A percentile compares a stretch with the other conserved stretches of the same genome.
Conservation (phyloP, 495 filamentous ascomycete species). For the Hamigera avellanea region DNA sequence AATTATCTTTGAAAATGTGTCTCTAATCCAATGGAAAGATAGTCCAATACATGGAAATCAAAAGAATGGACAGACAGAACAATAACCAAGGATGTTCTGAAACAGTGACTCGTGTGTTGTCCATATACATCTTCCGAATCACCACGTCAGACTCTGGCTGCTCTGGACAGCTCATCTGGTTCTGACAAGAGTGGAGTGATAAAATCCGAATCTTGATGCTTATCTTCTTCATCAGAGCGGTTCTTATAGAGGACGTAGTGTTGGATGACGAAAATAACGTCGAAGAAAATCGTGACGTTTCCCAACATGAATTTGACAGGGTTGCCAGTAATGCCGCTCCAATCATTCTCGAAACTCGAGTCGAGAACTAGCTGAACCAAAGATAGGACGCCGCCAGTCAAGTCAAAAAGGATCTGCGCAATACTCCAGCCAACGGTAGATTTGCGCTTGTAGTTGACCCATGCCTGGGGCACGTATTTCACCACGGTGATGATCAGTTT, state of each 20-base stretch:
- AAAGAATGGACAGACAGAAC: no score
- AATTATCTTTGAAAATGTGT: no score
- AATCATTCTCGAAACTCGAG: slow-evolving; percentile 71
- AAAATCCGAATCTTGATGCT: slow-evolving; percentile 6
- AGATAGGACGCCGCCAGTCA: slow-evolving; percentile 71
- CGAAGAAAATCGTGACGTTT: slow-evolving; percentile 77
- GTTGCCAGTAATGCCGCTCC: slow-evolving; percentile 84
- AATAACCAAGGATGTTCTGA: no score
- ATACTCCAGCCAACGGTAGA: slow-evolving; percentile 88
- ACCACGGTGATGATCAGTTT: slow-evolving; percentile 82
- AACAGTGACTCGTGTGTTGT: no score
- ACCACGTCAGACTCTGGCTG: slow-evolving; percentile 2
- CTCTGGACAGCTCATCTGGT: slow-evolving; percentile 4
- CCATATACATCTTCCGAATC: no score
- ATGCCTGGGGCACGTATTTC: slow-evolving; percentile 85
- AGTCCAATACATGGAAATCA: no score
- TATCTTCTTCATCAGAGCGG: slow-evolving; percentile 9
- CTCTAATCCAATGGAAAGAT: no score
- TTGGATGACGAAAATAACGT: slow-evolving; percentile 73
- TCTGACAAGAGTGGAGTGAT: slow-evolving; percentile 20
- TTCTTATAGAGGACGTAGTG: slow-evolving; percentile 69
- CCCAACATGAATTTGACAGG: slow-evolving; percentile 80
- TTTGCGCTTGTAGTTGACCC: slow-evolving; percentile 67
- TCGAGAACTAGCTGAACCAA: slow-evolving; percentile 75
- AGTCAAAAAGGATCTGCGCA: slow-evolving; percentile 71